phyloP scores from a whole-genome alignment of 1,139 yeast genomes.

The Pichia inconspicua region DNA sequence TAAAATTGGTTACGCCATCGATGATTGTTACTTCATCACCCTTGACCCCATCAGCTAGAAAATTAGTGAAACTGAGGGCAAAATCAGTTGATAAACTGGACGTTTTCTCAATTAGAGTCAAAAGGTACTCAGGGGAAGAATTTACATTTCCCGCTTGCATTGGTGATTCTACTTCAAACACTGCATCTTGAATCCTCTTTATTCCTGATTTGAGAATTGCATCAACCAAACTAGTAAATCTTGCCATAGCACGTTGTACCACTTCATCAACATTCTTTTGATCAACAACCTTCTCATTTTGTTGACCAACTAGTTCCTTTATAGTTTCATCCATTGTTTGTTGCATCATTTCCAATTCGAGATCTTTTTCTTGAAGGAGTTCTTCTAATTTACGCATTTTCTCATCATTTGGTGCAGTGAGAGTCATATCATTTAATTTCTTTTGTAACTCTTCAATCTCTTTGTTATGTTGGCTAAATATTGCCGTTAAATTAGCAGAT shows the following conservation, averaged over 20 bases:
- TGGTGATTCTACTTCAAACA: constrained; percentile 68
- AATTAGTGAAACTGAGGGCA: constrained; percentile 70
- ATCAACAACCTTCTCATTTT: constrained; percentile 46
- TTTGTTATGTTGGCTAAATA: constrained; percentile 55
- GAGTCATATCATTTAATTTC: constrained; percentile 30
- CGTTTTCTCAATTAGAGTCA: constrained; percentile 65
- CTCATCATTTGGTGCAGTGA: constrained; percentile 13
- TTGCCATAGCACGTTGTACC: constrained; percentile 41
- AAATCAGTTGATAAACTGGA: constrained; percentile 73
- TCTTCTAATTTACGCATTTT: constrained; percentile 33
- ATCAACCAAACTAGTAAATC: constrained; percentile 57
- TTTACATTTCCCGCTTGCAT: constrained; percentile 80
- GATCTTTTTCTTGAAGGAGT: constrained; percentile 58
- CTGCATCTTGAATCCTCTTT: constrained; percentile 64
- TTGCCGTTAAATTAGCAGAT: constrained; percentile 54
- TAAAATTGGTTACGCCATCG: constrained; percentile 57
- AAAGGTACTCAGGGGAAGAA: constrained; percentile 64
- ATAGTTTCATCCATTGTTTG: constrained; percentile 75
- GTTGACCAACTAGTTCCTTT: constrained; percentile 49
- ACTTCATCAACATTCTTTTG: constrained; percentile 53
- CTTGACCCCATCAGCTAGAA: constrained; percentile 67
- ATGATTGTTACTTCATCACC: constrained; percentile 67
- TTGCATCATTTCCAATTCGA: constrained; percentile 72
- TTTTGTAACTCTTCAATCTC: constrained; percentile 41
- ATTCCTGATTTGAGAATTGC: constrained; percentile 64